These are phyloP conservation scores for Rostrohypoxylon terebratum DNA, from an alignment of 495 filamentous ascomycete species.

Conservation along the genomic window DNA sequence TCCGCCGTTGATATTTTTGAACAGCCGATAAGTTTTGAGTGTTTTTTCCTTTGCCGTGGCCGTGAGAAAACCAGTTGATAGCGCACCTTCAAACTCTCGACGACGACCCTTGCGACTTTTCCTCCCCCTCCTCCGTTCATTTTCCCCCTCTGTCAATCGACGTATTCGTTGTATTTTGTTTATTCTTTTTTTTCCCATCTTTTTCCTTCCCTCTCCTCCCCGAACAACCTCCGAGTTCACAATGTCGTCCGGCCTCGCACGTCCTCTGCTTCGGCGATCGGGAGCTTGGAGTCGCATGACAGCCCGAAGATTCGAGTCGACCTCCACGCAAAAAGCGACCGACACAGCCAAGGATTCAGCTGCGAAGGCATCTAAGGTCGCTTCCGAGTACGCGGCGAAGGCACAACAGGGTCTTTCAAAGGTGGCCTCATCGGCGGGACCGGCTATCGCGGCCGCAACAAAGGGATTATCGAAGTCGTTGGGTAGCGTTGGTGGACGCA, in stretches of 20 bases:
- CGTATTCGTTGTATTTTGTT: constrained; percentile 7
- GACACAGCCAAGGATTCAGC: constrained; percentile 36
- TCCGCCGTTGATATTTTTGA: constrained; percentile 45
- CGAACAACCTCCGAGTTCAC: constrained; percentile 31
- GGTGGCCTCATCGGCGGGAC: constrained; percentile 82
- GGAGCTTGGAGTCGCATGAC: constrained; percentile 57
- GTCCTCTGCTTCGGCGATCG: constrained; percentile 53
- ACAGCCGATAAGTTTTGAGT: constrained; percentile 49
- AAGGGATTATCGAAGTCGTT: constrained; percentile 72
- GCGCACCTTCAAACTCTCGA: constrained; percentile 3
- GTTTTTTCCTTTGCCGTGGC: constrained; percentile 44
- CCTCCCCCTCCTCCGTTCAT: constrained; percentile 19
- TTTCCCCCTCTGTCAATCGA: constrained; percentile 16
- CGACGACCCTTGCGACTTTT: constrained; percentile 35
- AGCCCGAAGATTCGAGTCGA: constrained; percentile 63
- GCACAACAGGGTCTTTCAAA: constrained; percentile 87
- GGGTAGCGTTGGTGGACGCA: constrained; percentile 84
- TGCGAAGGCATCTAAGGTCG: constrained; percentile 64
- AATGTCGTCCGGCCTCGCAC: constrained; percentile 50
- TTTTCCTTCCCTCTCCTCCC: constrained; percentile 26
- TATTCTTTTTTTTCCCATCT: constrained; percentile 38
- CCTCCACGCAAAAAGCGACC: constrained; percentile 48
- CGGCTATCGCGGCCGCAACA: constrained; percentile 76
- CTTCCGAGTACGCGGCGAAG: constrained; percentile 75
- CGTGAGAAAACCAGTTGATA: constrained; percentile 20